Evolutionary conservation across 805 yeast genomes (phyloP).

Genomic region (Hanseniaspora valbyensis): DNA sequence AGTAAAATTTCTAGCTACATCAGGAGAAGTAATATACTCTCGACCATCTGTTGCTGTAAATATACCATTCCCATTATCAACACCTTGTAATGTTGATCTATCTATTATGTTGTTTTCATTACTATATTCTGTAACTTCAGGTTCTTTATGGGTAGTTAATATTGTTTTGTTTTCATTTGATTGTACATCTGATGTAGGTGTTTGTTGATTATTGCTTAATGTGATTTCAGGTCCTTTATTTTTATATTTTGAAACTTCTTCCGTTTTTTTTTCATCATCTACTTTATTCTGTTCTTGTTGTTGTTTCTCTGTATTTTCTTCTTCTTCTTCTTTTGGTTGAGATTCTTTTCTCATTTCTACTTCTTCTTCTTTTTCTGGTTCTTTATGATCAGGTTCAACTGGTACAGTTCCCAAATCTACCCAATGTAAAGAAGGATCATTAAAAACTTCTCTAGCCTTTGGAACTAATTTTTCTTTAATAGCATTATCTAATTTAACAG

Average conservation of each 20-base stretch:
- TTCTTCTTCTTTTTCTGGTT: slow-evolving; percentile 10
- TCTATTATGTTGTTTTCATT: slow-evolving; percentile 23
- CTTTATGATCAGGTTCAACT: not conserved
- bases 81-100: slow-evolving; percentile 25
- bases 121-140: slow-evolving; percentile 18
- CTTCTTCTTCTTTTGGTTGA: too few species aligned
- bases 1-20: slow-evolving; percentile 5
- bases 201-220: too few species aligned
- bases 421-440: not conserved
- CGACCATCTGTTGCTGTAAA: slow-evolving; percentile 5
- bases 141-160: slow-evolving; percentile 15
- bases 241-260: slow-evolving; percentile 18
- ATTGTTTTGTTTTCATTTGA: slow-evolving; percentile 8
- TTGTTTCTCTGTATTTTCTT: slow-evolving; percentile 12
- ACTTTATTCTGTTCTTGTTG: slow-evolving; percentile 18
- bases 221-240: too few species aligned
- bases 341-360: slow-evolving; percentile 2
- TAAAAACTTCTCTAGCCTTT: not conserved
- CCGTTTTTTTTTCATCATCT: slow-evolving; percentile 17
- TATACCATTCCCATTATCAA: slow-evolving; percentile 7
- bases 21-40: slow-evolving; percentile 5
- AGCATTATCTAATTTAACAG: slow-evolving; percentile 29
- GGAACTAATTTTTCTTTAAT: slow-evolving; percentile 32
- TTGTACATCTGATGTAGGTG: slow-evolving; percentile 17
- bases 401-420: not conserved